These are phyloP conservation scores for Eragrostis tef DNA, from an alignment of 202 grass and related monocot genomes.

Conservation along the genomic window DNA sequence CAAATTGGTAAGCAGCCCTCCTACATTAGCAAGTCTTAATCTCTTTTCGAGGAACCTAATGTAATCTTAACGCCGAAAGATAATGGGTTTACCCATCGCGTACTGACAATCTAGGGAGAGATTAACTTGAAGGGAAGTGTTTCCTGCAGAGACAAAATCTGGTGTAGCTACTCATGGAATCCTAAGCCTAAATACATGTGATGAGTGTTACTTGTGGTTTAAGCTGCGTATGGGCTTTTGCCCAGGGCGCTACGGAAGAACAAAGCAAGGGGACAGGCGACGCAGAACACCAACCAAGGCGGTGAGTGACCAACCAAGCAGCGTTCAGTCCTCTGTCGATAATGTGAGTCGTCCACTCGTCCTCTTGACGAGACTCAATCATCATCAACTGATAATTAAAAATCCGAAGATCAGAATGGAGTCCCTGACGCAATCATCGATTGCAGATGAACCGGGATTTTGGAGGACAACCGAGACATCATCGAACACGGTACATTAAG, in stretches of 20 bases:
- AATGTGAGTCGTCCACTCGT: not conserved
- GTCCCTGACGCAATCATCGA: slow-evolving; percentile 34
- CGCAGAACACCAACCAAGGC: not conserved
- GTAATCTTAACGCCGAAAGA: no score
- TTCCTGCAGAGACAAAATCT: not conserved
- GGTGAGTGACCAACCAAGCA: not conserved
- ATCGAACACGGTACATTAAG: not conserved
- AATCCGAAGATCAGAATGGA: not conserved
- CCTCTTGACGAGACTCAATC: not conserved
- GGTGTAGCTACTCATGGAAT: slow-evolving; percentile 22
- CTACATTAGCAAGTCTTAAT: not conserved
- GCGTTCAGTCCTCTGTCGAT: not conserved
- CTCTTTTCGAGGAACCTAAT: no score
- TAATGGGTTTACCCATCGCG: no score
- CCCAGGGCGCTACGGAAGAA: not conserved
- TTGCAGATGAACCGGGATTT: not conserved
- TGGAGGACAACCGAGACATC: not conserved
- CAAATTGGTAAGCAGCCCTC: not conserved
- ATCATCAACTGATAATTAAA: not conserved
- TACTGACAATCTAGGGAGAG: no score
- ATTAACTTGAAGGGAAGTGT: no score
- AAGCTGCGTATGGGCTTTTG: not conserved
- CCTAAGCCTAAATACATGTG: not conserved
- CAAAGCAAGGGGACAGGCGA: not conserved
- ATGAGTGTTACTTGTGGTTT: slow-evolving; percentile 33